A percentile compares a stretch with the other conserved stretches of the same genome.
phyloP scores from a whole-genome alignment of 78 protist genomes.

The Planoprotostelium fungivorum region DNA sequence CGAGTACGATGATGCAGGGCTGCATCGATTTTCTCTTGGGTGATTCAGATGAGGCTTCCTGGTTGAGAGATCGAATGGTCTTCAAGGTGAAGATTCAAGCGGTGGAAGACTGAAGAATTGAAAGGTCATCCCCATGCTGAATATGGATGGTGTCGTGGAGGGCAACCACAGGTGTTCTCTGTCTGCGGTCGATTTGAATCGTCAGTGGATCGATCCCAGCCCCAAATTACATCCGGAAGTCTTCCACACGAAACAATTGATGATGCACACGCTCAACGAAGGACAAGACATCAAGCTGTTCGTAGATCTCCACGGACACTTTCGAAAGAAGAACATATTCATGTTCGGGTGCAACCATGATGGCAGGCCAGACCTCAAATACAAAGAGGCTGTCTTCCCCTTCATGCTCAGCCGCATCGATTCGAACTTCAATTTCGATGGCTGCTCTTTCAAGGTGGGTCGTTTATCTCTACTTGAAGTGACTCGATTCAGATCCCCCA shows the following conservation, averaged over 20 bases:
- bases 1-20: constrained; percentile 75
- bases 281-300: constrained; percentile 9
- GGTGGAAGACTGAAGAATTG: neutral
- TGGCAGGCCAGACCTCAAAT: neutral
- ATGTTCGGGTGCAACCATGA: constrained; percentile 21
- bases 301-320: constrained; percentile 50
- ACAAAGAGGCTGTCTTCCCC: constrained; percentile 12
- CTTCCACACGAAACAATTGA: constrained; percentile 7
- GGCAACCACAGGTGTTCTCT: constrained; percentile 62
- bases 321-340: constrained; percentile 27
- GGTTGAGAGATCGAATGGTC: constrained; percentile 55
- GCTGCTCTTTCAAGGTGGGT: neutral
- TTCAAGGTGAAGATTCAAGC: constrained; percentile 23
- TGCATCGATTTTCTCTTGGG: constrained; percentile 59
- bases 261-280: neutral
- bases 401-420: neutral
- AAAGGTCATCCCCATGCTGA: constrained; percentile 71
- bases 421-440: neutral
- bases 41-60: constrained; percentile 16
- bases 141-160: constrained; percentile 71
- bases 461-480: neutral
- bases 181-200: constrained; percentile 49
- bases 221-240: constrained; percentile 31
- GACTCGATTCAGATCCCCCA: neutral
- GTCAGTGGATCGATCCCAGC: constrained; percentile 41